Percentiles rank a stretch among this genome's conserved stretches.
These are phyloP conservation scores for Xylaria venustula DNA, from an alignment of 495 filamentous ascomycete species.

Conservation along the genomic window DNA sequence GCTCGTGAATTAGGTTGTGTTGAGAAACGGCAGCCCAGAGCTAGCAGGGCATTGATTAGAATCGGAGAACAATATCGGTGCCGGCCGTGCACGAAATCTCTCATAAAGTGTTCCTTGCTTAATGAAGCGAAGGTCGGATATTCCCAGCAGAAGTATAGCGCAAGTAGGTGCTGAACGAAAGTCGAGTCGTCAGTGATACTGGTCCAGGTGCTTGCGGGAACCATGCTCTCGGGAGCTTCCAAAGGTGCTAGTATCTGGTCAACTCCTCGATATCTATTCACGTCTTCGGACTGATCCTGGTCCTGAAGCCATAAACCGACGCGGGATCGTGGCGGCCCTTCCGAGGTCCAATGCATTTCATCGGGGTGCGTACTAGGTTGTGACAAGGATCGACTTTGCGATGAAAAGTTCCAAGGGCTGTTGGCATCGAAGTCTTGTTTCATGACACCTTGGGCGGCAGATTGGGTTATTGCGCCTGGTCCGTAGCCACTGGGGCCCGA, in stretches of 20 bases:
- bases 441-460: constrained; percentile 15
- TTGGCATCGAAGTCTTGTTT: constrained; percentile 36
- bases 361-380: constrained; percentile 41
- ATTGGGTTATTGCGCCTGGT: constrained; percentile 20
- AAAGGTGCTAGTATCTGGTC: constrained; percentile 39
- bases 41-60: constrained; percentile 72
- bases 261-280: constrained; percentile 26
- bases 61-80: constrained; percentile 68
- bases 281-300: constrained; percentile 18
- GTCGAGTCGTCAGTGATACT: constrained; percentile 54
- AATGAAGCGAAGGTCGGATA: constrained; percentile 73
- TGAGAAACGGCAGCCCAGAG: constrained; percentile 72
- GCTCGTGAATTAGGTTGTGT: constrained; percentile 60
- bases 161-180: constrained; percentile 62
- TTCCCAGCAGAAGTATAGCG: constrained; percentile 79
- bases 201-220: constrained; percentile 56
- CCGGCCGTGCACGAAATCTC: constrained; percentile 57
- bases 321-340: constrained; percentile 36
- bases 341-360: constrained; percentile 37
- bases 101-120: constrained; percentile 68
- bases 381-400: constrained; percentile 37
- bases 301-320: constrained; percentile 41
- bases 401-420: constrained; percentile 44
- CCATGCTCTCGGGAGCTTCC: constrained; percentile 32
- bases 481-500: constrained; percentile 23